Base-by-base conservation (phyloP, 306 rosid species). In the Dryas octopetala region DNA sequence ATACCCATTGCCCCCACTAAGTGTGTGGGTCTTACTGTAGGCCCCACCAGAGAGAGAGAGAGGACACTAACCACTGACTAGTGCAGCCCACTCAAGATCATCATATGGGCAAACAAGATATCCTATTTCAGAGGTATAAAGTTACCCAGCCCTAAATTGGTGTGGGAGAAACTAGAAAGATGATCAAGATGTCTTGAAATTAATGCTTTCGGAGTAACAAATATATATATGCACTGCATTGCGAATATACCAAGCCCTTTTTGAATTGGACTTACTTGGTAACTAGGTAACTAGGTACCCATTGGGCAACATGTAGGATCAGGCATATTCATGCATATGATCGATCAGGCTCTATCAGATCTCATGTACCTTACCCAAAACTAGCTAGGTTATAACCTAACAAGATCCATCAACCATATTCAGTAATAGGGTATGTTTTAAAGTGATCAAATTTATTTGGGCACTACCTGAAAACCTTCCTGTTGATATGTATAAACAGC, bases 1-100 rank as follows among this genome's bases (percentile, higher is more conserved):
- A 80, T 86, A 73, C 91, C 86, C 62, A 82, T 84, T 85, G 87
- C 82, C 85, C 91, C 91, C 87, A 86, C 92, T 83, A 73, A 67
- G 66, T 19, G 32, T 50, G 79, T 84, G 86, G 90, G 90, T 74
- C 87, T 75, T 74, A 46, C 43, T 54, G 52, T 50, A 74, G 11
- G 72, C 71, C 73, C 72, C 74, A 70, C 83, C 88, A 83, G 58
- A 74, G 12, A 77, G 65, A 15, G 79, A 48, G 28, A 47, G 3
- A 5, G 53, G 75, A 77, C 46, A 59, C 77, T 76, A 63, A 46
- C 54, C 23, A 15, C 53, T 19, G 75, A 78, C 74, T 49, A 73
- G 78, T 73, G 78, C 58, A 70, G 53, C 85, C 75, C 88, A 86
- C 90, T 84, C 78, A 82, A 80, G 62, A 53, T 62, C 78, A 83